Percentiles rank a stretch among this genome's conserved stretches.
phyloP scores from a whole-genome alignment of 1,139 yeast genomes.

The Magnusiomyces suaveolens region DNA sequence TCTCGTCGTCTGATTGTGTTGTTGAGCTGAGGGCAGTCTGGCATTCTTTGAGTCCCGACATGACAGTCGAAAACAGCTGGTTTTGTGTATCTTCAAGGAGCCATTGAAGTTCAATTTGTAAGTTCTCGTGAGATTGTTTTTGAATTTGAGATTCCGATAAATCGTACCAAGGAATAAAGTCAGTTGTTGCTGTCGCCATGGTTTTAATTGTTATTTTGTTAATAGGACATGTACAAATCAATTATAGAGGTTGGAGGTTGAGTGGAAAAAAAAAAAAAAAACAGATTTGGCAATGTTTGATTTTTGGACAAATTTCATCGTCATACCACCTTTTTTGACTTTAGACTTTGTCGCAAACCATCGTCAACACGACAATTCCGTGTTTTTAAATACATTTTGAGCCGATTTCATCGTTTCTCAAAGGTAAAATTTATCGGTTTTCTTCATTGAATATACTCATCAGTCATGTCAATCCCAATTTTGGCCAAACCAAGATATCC shows the following conservation, averaged over 20 bases:
- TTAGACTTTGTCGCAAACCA: no score
- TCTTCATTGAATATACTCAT: no score
- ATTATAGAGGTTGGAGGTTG: no score
- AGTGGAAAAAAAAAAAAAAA: no score
- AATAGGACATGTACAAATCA: not conserved
- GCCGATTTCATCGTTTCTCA: no score
- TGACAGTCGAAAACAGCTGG: constrained; percentile 21
- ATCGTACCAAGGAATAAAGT: not conserved
- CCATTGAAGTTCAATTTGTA: constrained; percentile 25
- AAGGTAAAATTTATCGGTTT: no score
- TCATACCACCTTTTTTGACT: not conserved
- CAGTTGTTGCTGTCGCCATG: not conserved
- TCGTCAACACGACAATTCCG: no score
- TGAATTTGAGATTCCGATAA: not conserved
- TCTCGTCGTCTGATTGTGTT: not conserved
- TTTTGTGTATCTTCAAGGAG: constrained; percentile 24
- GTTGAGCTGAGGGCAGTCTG: constrained; percentile 17
- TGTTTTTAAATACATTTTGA: no score
- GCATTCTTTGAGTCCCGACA: constrained; percentile 27
- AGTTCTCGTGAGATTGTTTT: not conserved
- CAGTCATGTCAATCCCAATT: not conserved
- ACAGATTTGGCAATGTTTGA: not conserved
- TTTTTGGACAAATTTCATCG: no score
- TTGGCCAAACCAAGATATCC: constrained; percentile 38
- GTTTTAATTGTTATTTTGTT: not conserved